Evolutionary conservation across 2,329 filamentous ascomycete genomes (phyloP), one percentile per base, ranked within the genome.

Genomic region (Fusarium aywerte): DNA sequence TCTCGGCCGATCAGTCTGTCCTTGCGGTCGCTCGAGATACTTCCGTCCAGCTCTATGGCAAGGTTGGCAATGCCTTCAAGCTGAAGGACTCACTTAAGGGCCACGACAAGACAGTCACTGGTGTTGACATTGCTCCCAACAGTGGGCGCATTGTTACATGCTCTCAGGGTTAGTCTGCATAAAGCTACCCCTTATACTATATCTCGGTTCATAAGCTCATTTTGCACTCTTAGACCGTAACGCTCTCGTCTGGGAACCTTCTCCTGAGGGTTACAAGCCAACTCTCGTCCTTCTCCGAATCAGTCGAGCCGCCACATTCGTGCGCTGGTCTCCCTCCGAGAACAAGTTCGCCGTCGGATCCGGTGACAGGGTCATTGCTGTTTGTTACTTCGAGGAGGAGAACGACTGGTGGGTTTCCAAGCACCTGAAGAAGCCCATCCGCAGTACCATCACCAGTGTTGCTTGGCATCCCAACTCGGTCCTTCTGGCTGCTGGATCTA

Each of bases 331-430:
- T 21, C 96, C 96, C 4, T 95, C 92, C 21, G 96, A 99, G 84
- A 91, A 90, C 78, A 99, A 99, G 81, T 99, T 99, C 78, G 96
- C 96, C 53, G 96, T 98, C 25, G 96, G 96, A 62, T 97, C 94
- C 27, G 96, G 96, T 65, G 96, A 97, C 73, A 90, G 96, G 67
- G 91, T 97, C 69, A 97, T 99, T 74, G 93, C 96, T 38, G 87
- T 98, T 72, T 99, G 96, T 85, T 98, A 98, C 83, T 99, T 99
- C 74, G 96, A 99, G 77, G 92, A 97, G 78, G 96, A 99, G 80
- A 97, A 99, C 80, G 94, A 99, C 83, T 99, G 96, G 96, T 99
- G 96, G 96, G 95, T 99, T 39, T 97, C 94, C 35, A 99, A 99
- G 85, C 96, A 99, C 81, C 82, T 99, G 76, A 98, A 98, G 88